A percentile compares a stretch with the other conserved stretches of the same genome.
phyloP scores from a whole-genome alignment of 2,329 filamentous ascomycete species.

The Fusarium zealandicum region DNA sequence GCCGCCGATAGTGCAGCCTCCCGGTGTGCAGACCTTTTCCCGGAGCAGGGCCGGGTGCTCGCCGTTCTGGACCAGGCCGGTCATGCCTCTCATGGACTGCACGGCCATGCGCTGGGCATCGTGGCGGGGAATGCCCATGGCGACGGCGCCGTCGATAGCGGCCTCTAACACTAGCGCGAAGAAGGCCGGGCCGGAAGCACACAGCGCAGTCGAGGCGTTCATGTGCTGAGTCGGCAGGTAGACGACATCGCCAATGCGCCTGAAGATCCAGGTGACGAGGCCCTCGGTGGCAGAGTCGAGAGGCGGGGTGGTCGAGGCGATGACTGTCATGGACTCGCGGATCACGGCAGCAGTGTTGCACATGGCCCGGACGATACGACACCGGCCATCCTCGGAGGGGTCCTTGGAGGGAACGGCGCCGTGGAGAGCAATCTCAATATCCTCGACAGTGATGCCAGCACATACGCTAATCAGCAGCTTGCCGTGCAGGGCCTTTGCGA shows the following conservation, averaged over 20 bases:
- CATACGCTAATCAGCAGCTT: constrained; percentile 85
- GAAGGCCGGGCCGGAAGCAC: constrained; percentile 78
- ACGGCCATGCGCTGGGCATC: constrained; percentile 81
- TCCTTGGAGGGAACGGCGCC: constrained; percentile 58
- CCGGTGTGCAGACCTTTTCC: constrained; percentile 80
- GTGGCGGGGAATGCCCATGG: constrained; percentile 76
- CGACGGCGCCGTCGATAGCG: constrained; percentile 77
- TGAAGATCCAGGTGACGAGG: constrained; percentile 80
- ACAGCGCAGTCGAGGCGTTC: constrained; percentile 77
- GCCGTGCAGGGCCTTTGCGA: constrained; percentile 75
- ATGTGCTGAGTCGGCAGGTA: constrained; percentile 71
- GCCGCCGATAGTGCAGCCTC: constrained; percentile 79
- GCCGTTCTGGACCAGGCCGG: constrained; percentile 71
- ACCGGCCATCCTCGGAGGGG: constrained; percentile 57
- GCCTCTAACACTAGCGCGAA: constrained; percentile 79
- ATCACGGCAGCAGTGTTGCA: constrained; percentile 85
- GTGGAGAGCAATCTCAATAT: constrained; percentile 72
- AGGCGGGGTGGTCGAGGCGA: constrained; percentile 68
- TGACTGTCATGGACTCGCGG: constrained; percentile 82
- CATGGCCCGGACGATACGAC: constrained; percentile 78
- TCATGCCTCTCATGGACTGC: constrained; percentile 78
- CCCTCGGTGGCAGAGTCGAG: constrained; percentile 59
- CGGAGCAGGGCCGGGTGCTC: constrained; percentile 78
- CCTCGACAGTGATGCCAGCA: constrained; percentile 74
- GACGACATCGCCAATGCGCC: constrained; percentile 73